Percentiles rank a stretch among this genome's conserved stretches.
Evolutionary conservation across 2,329 filamentous ascomycete species (phyloP).

Genomic region (Chalara sp.): DNA sequence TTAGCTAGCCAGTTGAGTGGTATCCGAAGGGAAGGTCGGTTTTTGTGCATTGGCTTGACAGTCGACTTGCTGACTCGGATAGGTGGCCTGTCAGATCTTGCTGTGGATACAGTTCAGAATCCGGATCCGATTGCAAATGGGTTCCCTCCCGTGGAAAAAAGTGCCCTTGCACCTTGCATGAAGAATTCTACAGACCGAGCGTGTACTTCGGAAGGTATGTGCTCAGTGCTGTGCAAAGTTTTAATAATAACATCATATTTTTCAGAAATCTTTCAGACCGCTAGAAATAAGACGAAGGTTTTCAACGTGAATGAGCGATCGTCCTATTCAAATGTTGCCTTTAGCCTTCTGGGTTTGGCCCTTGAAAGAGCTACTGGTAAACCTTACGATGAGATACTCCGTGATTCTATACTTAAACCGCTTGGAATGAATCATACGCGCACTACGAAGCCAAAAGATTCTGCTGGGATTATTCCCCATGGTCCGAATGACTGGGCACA

Average conservation of each 20-base stretch:
- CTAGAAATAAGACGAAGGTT: neutral
- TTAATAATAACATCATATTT: no score
- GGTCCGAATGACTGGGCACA: neutral
- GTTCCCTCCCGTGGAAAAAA: neutral
- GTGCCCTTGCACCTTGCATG: neutral
- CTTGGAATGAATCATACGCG: neutral
- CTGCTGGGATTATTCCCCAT: constrained; percentile 1
- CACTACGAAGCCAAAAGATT: neutral
- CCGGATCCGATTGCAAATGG: neutral
- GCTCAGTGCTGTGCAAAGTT: no score
- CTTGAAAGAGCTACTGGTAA: constrained; percentile 5
- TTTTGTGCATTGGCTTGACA: neutral
- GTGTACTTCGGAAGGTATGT: neutral
- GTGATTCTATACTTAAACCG: neutral
- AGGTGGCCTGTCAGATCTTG: neutral
- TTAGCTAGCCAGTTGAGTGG: neutral
- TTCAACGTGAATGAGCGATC: neutral
- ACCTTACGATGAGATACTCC: neutral
- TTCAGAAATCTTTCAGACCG: no score
- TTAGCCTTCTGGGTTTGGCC: constrained; percentile 1
- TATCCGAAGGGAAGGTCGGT: neutral
- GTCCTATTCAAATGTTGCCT: constrained; percentile 5
- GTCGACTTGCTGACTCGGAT: neutral
- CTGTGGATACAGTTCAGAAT: neutral
- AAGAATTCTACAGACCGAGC: neutral